These are phyloP conservation scores for Martiniozyma asiatica DNA, from an alignment of 1,139 yeast genomes.

Conservation along the genomic window DNA sequence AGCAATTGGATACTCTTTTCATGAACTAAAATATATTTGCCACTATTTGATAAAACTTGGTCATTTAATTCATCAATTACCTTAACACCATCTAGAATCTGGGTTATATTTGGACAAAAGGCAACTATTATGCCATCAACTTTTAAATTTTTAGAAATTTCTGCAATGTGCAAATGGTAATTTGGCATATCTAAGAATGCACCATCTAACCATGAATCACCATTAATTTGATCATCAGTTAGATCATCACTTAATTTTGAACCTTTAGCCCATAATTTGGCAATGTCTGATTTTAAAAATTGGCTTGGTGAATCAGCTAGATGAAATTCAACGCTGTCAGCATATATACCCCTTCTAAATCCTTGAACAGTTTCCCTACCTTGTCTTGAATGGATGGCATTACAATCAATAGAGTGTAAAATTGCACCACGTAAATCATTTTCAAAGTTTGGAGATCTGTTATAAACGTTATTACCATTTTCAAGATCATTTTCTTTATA, in stretches of 20 bases:
- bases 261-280: conserved; percentile 12
- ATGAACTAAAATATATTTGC: conserved; percentile 7
- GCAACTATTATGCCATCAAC: conserved; percentile 30
- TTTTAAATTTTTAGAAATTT: conserved; percentile 23
- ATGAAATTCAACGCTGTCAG: conserved; percentile 31
- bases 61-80: conserved; percentile 16
- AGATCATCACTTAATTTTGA: conserved; percentile 1
- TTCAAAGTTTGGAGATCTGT: too few relatives aligned
- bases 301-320: conserved; percentile 27
- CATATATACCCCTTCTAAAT: conserved; percentile 30
- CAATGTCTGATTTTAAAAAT: conserved; percentile 24
- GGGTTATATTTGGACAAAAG: conserved; percentile 36
- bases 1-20: conserved; percentile 28
- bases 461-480: conserved; percentile 5
- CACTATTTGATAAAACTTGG: conserved; percentile 5
- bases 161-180: conserved; percentile 23
- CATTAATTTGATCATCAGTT: conserved; percentile 1
- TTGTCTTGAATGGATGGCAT: conserved; percentile 25
- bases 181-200: conserved; percentile 35
- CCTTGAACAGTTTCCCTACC: conserved; percentile 27
- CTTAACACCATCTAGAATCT: conserved; percentile 27
- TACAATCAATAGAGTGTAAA: conserved; percentile 31
- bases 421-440: conserved; percentile 29
- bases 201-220: conserved; percentile 23
- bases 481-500: conserved; percentile 7